Base-by-base conservation (phyloP, 2,329 filamentous ascomycete genomes). In the Epichloe baconii region DNA sequence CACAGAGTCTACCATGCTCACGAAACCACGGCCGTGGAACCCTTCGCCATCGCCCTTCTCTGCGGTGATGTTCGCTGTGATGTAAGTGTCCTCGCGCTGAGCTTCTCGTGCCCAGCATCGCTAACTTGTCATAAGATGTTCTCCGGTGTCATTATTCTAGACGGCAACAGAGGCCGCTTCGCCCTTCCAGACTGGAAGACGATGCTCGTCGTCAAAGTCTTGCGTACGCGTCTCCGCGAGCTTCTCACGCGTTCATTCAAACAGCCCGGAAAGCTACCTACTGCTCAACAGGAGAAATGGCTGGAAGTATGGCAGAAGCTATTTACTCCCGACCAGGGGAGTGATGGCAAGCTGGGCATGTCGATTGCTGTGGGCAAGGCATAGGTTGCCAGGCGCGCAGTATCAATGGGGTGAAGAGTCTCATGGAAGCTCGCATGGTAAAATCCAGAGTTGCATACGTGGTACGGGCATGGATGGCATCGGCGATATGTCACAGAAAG, bases 21-120 rank as follows among this genome's bases (percentile, higher is more conserved):
- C 58, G 88, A 95, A 63, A 94, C 88, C 2, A 87, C 84, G 11
- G 80, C 83, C 1, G 82, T 85, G 1, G 85, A 95, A 44, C 84
- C 89, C 43, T 86, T 96, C 56, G 82, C 89, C 11, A 79, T 96
- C 58, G 82, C 86, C 15, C 71, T 98, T 31, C 76, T 96, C 49
- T 93, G 89, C 53, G 93, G 90, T 37, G 91, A 97, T 55, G 83
- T 87, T 17, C 86, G 90, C 52, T 91, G 88, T 61, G 90, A 89
- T 70, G 83, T 86, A 71, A 67, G 47, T 47, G 34, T 43, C 47
- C 37, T 19, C 19, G 31, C 40, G 26, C 6, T 14, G 17, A 44
- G 3, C 38, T 15, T 26, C 26, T 4, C 41, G 6, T 5, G 5
- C 5, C 14, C 6, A 21, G n/a, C 17, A 12, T 14, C 10, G 7